A percentile compares a stretch with the other conserved stretches of the same genome.
phyloP scores from a whole-genome alignment of 1,284 basidiomycete genomes.

The Peniophora sp. region DNA sequence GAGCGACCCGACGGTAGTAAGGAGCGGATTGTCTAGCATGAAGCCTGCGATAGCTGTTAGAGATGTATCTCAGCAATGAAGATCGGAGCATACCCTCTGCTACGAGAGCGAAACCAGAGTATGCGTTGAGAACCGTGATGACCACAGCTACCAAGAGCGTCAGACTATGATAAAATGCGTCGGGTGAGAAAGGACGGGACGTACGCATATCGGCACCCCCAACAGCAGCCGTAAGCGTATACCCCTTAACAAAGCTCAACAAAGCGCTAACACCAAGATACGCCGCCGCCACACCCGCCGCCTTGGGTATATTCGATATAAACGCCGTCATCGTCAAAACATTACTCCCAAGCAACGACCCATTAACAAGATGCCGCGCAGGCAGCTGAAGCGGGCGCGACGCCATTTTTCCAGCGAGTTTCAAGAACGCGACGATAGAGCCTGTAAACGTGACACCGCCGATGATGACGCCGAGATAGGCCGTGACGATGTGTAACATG shows the following conservation, averaged over 20 bases:
- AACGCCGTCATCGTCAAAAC: slow-evolving; percentile 68
- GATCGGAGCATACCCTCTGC: slow-evolving; percentile 52
- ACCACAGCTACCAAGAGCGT: slow-evolving; percentile 56
- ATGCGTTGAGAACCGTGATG: slow-evolving; percentile 82
- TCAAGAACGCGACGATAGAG: slow-evolving; percentile 82
- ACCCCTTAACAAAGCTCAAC: slow-evolving; percentile 77
- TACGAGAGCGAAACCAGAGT: slow-evolving; percentile 89
- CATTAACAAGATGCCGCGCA: slow-evolving; percentile 70
- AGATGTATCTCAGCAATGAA: neutral
- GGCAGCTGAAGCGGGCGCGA: slow-evolving; percentile 66
- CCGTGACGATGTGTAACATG: slow-evolving; percentile 70
- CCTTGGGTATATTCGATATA: slow-evolving; percentile 57
- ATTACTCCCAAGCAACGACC: slow-evolving; percentile 61
- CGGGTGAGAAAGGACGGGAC: slow-evolving; percentile 18
- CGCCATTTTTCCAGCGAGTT: slow-evolving; percentile 73
- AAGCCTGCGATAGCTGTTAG: slow-evolving; percentile 43
- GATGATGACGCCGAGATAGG: slow-evolving; percentile 80
- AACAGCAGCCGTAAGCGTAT: slow-evolving; percentile 78
- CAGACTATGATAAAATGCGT: slow-evolving; percentile 2
- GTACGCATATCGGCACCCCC: slow-evolving; percentile 86
- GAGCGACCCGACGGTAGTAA: slow-evolving; percentile 74
- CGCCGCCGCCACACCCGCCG: slow-evolving; percentile 66
- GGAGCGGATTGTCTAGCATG: slow-evolving; percentile 79
- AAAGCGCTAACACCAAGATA: slow-evolving; percentile 66
- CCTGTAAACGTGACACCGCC: slow-evolving; percentile 78